These are phyloP conservation scores for Ceratobasidium sp. DNA, from an alignment of 1,284 basidiomycete species.

Conservation along the genomic window DNA sequence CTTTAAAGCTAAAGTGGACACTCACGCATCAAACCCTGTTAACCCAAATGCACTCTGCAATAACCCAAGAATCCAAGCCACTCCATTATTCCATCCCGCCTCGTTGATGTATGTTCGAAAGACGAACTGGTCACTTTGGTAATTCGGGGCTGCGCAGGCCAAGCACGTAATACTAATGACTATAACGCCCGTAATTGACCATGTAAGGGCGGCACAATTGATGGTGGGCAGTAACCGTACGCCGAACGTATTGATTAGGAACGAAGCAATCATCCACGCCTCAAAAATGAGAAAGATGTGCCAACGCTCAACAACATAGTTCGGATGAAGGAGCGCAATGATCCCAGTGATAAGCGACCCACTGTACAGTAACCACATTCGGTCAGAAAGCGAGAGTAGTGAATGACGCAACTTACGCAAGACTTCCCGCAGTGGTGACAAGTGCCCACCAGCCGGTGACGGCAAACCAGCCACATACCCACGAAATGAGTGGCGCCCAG, in stretches of 20 bases:
- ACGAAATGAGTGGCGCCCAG: conserved; percentile 27
- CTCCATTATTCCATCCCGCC: conserved; percentile 29
- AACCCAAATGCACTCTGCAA: conserved; percentile 36
- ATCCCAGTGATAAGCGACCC: conserved; percentile 33
- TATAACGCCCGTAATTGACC: conserved; percentile 25
- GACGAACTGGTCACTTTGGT: conserved; percentile 31
- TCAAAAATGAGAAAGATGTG: conserved; percentile 38
- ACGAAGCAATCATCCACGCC: conserved; percentile 32
- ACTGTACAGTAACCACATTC: background rate
- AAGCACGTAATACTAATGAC: conserved; percentile 36
- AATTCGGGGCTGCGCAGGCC: conserved; percentile 30
- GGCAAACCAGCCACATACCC: conserved; percentile 33
- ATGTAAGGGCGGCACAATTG: conserved; percentile 32
- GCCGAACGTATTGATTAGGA: conserved; percentile 35
- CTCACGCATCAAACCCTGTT: conserved; percentile 36
- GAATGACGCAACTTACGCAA: conserved; percentile 4
- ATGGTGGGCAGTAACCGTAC: conserved; percentile 35
- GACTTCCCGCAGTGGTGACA: conserved; percentile 15
- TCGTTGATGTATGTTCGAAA: conserved; percentile 35
- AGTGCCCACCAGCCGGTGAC: conserved; percentile 36
- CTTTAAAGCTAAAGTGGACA: background rate
- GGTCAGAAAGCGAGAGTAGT: background rate
- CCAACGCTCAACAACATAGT: conserved; percentile 34
- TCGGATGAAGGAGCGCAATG: conserved; percentile 33
- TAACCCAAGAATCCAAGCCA: conserved; percentile 34